Conservation (phyloP, 306 rosid genomes). For the Arachis hypogaea region DNA sequence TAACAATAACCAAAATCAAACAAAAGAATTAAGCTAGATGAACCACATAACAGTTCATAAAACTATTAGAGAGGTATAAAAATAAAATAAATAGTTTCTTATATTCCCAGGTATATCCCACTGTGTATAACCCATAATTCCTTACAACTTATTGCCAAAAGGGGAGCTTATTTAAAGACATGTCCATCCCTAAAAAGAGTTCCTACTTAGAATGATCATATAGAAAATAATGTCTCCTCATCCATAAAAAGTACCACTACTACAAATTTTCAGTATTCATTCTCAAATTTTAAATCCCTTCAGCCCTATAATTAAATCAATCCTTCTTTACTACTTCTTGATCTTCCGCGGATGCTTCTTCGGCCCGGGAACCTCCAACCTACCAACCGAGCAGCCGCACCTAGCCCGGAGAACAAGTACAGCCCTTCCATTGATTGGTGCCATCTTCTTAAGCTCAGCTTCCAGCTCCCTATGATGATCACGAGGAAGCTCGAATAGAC, state of each 20-base stretch:
- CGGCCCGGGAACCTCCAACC: conserved; percentile 93
- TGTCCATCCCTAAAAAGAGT: conserved; percentile 21
- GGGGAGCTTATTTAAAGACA: conserved; percentile 73
- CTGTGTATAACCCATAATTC: conserved; percentile 50
- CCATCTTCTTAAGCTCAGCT: conserved; percentile 97
- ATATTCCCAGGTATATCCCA: conserved; percentile 64
- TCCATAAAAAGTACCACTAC: conserved; percentile 42
- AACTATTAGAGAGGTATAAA: background rate
- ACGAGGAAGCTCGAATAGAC: conserved; percentile 79
- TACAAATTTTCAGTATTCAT: conserved; percentile 44
- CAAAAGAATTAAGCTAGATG: conserved; percentile 38
- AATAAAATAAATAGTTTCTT: conserved; percentile 47
- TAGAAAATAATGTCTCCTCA: conserved; percentile 43
- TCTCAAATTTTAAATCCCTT: conserved; percentile 4
- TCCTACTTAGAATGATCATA: conserved; percentile 42
- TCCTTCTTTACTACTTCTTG: conserved; percentile 67
- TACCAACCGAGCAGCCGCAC: conserved; percentile 98
- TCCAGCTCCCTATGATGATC: conserved; percentile 92
- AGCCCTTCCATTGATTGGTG: conserved; percentile 91
- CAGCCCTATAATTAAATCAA: conserved; percentile 32
- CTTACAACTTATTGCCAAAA: conserved; percentile 64
- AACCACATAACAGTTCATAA: conserved; percentile 6
- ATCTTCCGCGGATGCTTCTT: conserved; percentile 67
- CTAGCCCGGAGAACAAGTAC: conserved; percentile 79
- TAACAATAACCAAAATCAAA: conserved; percentile 26